phyloP scores from a whole-genome alignment of 257 asterid genomes.

The Nicotiana paniculata region DNA sequence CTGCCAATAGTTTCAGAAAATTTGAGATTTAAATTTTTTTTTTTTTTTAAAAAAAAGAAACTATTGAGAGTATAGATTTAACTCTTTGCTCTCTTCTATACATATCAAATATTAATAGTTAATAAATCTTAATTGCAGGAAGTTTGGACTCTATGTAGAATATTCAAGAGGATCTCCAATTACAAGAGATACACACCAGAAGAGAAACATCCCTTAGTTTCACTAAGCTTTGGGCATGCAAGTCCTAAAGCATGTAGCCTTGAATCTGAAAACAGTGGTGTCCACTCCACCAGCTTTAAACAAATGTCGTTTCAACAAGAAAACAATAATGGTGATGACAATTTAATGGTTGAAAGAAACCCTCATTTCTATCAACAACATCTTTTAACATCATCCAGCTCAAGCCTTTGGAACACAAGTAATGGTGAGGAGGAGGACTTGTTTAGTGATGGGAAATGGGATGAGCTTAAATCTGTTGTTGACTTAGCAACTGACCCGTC shows the following conservation, averaged over 20 bases:
- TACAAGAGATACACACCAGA: constrained; percentile 16
- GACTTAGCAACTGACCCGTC: constrained; percentile 2
- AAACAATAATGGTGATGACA: neutral
- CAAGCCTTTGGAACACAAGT: neutral
- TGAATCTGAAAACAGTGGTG: neutral
- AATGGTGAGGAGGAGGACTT: neutral
- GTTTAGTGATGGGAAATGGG: constrained; percentile 11
- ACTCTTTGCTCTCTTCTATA: neutral
- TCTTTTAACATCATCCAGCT: neutral
- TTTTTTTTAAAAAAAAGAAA: too few relatives aligned
- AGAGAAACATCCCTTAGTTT: neutral
- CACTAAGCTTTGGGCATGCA: neutral
- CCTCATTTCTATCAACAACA: neutral
- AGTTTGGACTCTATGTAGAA: constrained; percentile 34
- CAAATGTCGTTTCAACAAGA: neutral
- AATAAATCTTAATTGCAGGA: constrained; percentile 17
- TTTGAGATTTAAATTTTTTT: neutral
- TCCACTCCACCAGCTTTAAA: neutral
- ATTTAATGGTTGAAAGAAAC: neutral
- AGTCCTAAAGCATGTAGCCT: constrained; percentile 10
- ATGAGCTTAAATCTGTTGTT: constrained; percentile 16
- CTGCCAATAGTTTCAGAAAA: neutral
- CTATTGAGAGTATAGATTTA: neutral
- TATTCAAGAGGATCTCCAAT: constrained; percentile 19
- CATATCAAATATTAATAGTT: neutral